Conservation (phyloP, 768 basidiomycete species). For the Serendipita sp. region DNA sequence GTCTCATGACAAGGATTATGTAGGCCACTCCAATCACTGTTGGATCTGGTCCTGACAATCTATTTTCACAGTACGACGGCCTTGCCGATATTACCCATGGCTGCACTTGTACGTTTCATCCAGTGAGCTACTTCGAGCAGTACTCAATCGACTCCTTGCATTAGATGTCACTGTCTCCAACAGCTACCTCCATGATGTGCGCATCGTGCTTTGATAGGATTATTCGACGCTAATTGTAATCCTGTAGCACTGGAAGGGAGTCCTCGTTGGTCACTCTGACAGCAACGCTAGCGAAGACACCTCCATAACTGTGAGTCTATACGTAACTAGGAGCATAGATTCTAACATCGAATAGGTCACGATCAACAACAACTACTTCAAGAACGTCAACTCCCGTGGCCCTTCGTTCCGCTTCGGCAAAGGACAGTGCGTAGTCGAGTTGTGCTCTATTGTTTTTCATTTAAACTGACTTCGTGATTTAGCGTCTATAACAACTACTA, state of each 20-base stretch:
- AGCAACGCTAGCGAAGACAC: slow-evolving; percentile 24
- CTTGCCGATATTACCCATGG: slow-evolving; percentile 33
- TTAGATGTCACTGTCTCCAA: slow-evolving; percentile 2
- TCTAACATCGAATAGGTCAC: slow-evolving; percentile 25
- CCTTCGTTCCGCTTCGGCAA: slow-evolving; percentile 30
- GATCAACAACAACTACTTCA: slow-evolving; percentile 26
- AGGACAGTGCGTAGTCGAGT: not conserved
- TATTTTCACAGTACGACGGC: slow-evolving; percentile 23
- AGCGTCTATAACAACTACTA: slow-evolving; percentile 8
- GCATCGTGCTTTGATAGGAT: not conserved
- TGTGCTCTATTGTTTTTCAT: not conserved
- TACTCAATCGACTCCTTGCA: too few species aligned
- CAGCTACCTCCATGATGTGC: not conserved
- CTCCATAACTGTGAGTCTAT: not conserved
- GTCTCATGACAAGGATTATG: slow-evolving; percentile 28
- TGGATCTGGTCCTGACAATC: too few species aligned
- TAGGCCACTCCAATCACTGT: too few species aligned
- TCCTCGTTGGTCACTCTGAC: slow-evolving; percentile 31
- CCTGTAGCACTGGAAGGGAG: slow-evolving; percentile 29
- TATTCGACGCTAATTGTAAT: slow-evolving; percentile 1
- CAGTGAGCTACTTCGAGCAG: too few species aligned
- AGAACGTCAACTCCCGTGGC: slow-evolving; percentile 12
- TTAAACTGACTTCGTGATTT: not conserved
- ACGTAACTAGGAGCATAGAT: slow-evolving; percentile 8
- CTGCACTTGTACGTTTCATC: slow-evolving; percentile 18